A percentile compares a stretch with the other conserved stretches of the same genome.
Conservation (phyloP, 306 rosid genomes). For the Vigna nakashimae region DNA sequence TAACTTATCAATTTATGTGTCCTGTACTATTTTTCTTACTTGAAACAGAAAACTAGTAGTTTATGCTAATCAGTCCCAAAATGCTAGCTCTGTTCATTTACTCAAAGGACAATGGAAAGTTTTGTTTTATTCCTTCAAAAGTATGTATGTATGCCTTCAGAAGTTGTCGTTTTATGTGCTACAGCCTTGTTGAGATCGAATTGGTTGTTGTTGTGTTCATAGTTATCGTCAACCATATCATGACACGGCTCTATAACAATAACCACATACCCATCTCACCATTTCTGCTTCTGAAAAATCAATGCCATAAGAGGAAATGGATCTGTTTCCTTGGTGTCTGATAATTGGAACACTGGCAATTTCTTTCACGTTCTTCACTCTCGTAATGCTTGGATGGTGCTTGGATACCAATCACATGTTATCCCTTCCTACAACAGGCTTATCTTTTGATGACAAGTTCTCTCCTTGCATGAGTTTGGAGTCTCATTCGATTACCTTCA, state of each 20-base stretch:
- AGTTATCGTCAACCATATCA: slow-evolving; percentile 40
- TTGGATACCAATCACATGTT: background rate
- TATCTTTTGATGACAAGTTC: slow-evolving; percentile 38
- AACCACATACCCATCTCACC: background rate
- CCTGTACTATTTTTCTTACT: background rate
- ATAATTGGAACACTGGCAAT: slow-evolving; percentile 40
- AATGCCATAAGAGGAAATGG: slow-evolving; percentile 27
- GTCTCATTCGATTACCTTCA: slow-evolving; percentile 48
- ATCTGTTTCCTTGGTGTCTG: slow-evolving; percentile 12
- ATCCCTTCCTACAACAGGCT: slow-evolving; percentile 33
- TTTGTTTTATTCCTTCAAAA: slow-evolving; percentile 8
- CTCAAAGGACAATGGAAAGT: background rate
- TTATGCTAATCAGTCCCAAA: background rate
- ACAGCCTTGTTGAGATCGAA: slow-evolving; percentile 44
- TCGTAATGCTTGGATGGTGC: slow-evolving; percentile 53
- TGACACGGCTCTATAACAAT: slow-evolving; percentile 11
- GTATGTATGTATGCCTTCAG: background rate
- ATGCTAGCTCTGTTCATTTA: background rate
- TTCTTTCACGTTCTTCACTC: slow-evolving; percentile 42
- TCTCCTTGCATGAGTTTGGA: slow-evolving; percentile 47
- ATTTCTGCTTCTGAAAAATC: background rate
- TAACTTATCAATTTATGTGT: no score
- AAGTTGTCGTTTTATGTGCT: slow-evolving; percentile 15
- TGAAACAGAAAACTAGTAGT: background rate
- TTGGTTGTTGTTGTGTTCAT: slow-evolving; percentile 26